Evolutionary conservation across 495 filamentous ascomycete species (phyloP).

Genomic region (Cercophora samala): DNA sequence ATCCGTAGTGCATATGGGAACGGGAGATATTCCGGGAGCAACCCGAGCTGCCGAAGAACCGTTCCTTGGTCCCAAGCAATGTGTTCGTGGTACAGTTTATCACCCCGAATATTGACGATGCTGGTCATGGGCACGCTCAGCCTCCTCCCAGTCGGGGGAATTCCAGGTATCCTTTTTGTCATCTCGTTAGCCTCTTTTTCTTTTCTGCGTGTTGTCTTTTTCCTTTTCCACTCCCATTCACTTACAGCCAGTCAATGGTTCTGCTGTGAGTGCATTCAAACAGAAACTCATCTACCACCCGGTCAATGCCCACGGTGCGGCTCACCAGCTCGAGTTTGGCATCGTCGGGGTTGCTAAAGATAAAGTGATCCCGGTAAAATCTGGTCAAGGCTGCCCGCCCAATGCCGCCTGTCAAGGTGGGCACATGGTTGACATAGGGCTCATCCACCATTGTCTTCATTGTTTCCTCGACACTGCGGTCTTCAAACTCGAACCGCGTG

Average conservation of each 20-base stretch:
- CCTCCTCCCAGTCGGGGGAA: conserved; percentile 64
- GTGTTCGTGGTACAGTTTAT: conserved; percentile 75
- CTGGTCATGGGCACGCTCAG: conserved; percentile 71
- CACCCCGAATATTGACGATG: conserved; percentile 71
- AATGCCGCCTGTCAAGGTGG: conserved; percentile 66
- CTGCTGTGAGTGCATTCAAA: conserved; percentile 67
- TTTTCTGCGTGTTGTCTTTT: not conserved
- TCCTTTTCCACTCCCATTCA: not conserved
- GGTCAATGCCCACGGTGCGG: conserved; percentile 60
- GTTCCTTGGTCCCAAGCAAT: conserved; percentile 87
- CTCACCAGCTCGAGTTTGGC: conserved; percentile 67
- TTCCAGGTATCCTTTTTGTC: conserved; percentile 55
- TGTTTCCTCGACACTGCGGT: conserved; percentile 50
- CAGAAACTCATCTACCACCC: conserved; percentile 57
- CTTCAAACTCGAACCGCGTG: conserved; percentile 52
- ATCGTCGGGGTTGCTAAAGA: conserved; percentile 64
- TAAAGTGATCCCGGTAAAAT: conserved; percentile 75
- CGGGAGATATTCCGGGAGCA: conserved; percentile 59
- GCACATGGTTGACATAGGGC: conserved; percentile 60
- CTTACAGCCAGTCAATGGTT: conserved; percentile 68
- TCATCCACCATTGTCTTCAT: conserved; percentile 60
- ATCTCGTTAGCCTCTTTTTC: not conserved
- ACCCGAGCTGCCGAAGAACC: conserved; percentile 70
- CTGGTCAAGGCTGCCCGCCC: conserved; percentile 60
- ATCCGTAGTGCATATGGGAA: conserved; percentile 57